Evolutionary conservation across 257 asterid species (phyloP).

Genomic region (Capsicum chinense): DNA sequence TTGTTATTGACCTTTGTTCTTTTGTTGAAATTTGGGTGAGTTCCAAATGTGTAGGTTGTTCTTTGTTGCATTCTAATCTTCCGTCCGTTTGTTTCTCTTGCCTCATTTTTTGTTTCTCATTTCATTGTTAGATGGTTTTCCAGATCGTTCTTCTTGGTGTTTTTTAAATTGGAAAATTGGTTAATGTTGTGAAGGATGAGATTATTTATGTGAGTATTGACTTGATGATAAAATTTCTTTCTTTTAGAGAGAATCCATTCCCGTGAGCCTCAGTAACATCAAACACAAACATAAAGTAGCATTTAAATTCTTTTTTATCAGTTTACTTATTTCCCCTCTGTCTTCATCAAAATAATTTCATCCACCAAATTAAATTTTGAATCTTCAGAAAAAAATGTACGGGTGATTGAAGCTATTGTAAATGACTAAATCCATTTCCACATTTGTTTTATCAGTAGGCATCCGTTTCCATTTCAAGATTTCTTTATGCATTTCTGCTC

Average conservation of each 20-base stretch:
- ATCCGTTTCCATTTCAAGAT: conserved; percentile 9
- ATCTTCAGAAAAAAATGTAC: neutral
- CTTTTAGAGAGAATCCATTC: conserved; percentile 5
- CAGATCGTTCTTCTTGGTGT: conserved; percentile 25
- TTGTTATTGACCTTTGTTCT: neutral
- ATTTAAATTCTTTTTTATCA: neutral
- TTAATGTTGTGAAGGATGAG: conserved; percentile 10
- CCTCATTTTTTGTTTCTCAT: neutral
- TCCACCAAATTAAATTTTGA: conserved; percentile 21
- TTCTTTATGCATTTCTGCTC: neutral
- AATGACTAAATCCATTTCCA: neutral
- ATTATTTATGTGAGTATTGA: conserved; percentile 22
- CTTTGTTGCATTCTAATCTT: neutral
- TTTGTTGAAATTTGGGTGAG: neutral
- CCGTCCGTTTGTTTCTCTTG: neutral
- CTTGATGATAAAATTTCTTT: neutral
- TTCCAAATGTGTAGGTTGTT: neutral
- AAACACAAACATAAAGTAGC: neutral
- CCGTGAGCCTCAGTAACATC: neutral
- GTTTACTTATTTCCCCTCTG: neutral
- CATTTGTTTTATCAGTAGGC: neutral
- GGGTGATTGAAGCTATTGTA: neutral
- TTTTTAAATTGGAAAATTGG: conserved; percentile 19
- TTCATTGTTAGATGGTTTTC: conserved; percentile 25
- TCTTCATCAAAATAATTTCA: neutral